phyloP scores from a whole-genome alignment of 257 asterid species.

The Petrea volubilis region DNA sequence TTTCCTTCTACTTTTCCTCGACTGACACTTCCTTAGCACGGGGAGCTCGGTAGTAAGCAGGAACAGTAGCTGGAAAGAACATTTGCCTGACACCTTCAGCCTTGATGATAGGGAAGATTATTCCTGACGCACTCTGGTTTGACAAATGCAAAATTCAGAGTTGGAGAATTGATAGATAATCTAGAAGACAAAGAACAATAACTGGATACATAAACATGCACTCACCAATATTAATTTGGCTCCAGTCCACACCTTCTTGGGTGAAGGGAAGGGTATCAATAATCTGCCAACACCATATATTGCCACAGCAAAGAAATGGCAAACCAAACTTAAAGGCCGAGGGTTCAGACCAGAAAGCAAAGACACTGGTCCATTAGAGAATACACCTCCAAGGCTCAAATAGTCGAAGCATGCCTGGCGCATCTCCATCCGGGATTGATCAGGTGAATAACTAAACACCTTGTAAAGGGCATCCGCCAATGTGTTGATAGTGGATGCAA shows the following conservation, averaged over 20 bases:
- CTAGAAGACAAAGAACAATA: not conserved
- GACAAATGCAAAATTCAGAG: not conserved
- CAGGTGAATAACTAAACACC: constrained; percentile 54
- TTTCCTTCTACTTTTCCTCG: not conserved
- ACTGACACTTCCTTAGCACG: constrained; percentile 16
- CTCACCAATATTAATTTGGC: constrained; percentile 52
- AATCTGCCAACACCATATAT: constrained; percentile 53
- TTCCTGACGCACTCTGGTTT: constrained; percentile 52
- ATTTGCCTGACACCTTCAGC: constrained; percentile 64
- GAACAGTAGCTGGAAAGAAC: constrained; percentile 66
- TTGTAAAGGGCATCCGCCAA: constrained; percentile 54
- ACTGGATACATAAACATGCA: not conserved
- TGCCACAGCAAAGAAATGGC: constrained; percentile 64
- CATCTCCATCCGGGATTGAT: constrained; percentile 50
- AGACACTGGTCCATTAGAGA: constrained; percentile 53
- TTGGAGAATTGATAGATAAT: not conserved
- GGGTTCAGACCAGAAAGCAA: constrained; percentile 61
- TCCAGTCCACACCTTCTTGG: constrained; percentile 50
- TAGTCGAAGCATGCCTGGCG: constrained; percentile 60
- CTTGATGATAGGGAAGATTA: constrained; percentile 60
- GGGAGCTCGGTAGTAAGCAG: constrained; percentile 54
- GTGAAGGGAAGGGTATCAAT: constrained; percentile 51
- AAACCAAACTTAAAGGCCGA: constrained; percentile 51
- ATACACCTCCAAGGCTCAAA: constrained; percentile 56
- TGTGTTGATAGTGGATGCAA: constrained; percentile 59